Conservation (phyloP, 2,329 filamentous ascomycete genomes). For the Bipolaris sorokiniana region DNA sequence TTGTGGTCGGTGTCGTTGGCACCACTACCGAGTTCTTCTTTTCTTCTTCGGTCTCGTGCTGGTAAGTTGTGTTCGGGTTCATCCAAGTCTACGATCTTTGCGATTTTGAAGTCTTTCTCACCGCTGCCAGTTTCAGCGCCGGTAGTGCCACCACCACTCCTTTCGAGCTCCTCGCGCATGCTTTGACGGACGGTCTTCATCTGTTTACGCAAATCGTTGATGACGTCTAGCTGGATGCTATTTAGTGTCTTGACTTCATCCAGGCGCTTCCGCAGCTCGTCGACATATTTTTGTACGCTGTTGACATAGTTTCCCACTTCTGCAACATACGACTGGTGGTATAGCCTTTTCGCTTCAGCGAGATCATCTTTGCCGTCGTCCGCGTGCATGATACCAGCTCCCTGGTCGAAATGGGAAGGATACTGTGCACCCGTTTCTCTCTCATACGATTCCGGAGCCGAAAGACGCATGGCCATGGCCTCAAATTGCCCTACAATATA, state of each 20-base stretch:
- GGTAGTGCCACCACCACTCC: background rate
- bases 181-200: constrained; percentile 24
- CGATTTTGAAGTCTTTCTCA: constrained; percentile 4
- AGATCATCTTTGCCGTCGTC: constrained; percentile 6
- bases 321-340: constrained; percentile 29
- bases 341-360: constrained; percentile 6
- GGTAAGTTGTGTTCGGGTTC: background rate
- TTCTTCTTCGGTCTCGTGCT: background rate
- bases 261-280: constrained; percentile 38
- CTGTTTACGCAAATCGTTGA: constrained; percentile 35
- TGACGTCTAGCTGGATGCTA: constrained; percentile 41
- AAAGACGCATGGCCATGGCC: constrained; percentile 39
- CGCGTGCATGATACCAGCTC: constrained; percentile 9
- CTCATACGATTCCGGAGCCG: constrained; percentile 34
- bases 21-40: background rate
- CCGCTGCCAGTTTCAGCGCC: background rate
- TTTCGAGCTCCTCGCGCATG: constrained; percentile 17
- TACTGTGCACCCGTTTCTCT: constrained; percentile 28
- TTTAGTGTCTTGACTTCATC: constrained; percentile 45
- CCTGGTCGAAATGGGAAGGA: constrained; percentile 21
- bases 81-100: constrained; percentile 1
- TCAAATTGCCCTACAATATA: constrained; percentile 44
- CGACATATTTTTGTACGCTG: constrained; percentile 33
- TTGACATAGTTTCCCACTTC: constrained; percentile 38
- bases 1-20: background rate